Percentiles rank a stretch among this genome's conserved stretches.
Evolutionary conservation across 2,329 filamentous ascomycete genomes (phyloP).

Genomic region (Cordyceps cicadae): DNA sequence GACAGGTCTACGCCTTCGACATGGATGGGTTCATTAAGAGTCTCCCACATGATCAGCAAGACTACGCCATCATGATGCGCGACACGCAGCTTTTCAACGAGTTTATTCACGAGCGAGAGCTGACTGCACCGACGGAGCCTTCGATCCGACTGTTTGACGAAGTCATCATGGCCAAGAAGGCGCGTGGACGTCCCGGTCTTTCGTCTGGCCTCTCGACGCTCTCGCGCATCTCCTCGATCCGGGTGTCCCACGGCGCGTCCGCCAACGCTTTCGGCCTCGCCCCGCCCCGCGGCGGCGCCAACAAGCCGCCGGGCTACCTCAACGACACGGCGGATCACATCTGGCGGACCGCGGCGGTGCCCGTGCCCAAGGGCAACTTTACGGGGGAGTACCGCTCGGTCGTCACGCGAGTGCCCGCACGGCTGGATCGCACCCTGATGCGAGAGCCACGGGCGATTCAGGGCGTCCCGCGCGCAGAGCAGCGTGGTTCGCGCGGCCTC

Average conservation of each 20-base stretch:
- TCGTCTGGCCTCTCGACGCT: slow-evolving; percentile 45
- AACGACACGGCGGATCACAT: slow-evolving; percentile 69
- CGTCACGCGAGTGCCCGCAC: slow-evolving; percentile 63
- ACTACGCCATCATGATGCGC: slow-evolving; percentile 55
- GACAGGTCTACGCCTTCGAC: slow-evolving; percentile 56
- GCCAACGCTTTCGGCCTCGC: slow-evolving; percentile 30
- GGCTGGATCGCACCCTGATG: slow-evolving; percentile 80
- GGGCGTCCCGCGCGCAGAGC: slow-evolving; percentile 63
- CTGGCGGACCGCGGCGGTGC: slow-evolving; percentile 61
- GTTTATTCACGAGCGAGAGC: slow-evolving; percentile 76
- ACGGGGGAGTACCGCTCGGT: slow-evolving; percentile 54
- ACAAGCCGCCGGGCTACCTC: slow-evolving; percentile 52
- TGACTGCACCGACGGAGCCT: slow-evolving; percentile 51
- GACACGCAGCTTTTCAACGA: slow-evolving; percentile 69
- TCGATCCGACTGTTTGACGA: slow-evolving; percentile 73
- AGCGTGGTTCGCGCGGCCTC: slow-evolving; percentile 40
- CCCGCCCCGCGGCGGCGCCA: slow-evolving; percentile 24
- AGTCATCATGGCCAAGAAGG: slow-evolving; percentile 71
- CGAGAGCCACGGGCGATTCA: slow-evolving; percentile 85
- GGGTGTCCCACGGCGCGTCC: slow-evolving; percentile 45
- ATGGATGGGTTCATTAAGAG: slow-evolving; percentile 58
- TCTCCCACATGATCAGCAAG: slow-evolving; percentile 57
- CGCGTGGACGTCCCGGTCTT: slow-evolving; percentile 56
- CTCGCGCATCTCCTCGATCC: slow-evolving; percentile 52
- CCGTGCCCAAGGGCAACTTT: slow-evolving; percentile 53